Percentiles rank a stretch among this genome's conserved stretches.
These are phyloP conservation scores for Collybiopsis confluens DNA, from an alignment of 768 basidiomycete species.

Conservation along the genomic window DNA sequence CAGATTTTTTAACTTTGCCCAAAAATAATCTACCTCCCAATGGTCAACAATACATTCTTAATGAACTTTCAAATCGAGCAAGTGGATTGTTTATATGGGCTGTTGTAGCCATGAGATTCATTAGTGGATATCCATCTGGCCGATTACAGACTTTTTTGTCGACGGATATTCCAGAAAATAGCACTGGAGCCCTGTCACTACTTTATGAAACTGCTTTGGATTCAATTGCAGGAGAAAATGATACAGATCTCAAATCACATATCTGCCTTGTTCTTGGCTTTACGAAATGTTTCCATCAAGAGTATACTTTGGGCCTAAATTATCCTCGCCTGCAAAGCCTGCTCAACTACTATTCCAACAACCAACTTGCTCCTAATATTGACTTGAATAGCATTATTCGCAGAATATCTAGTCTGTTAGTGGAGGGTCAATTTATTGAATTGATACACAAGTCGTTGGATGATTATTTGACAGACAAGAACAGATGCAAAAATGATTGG, in stretches of 20 bases:
- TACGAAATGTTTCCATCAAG: too few relatives aligned
- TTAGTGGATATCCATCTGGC: neutral
- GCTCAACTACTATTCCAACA: too few relatives aligned
- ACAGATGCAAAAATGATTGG: too few relatives aligned
- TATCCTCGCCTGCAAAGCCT: too few relatives aligned
- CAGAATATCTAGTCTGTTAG: too few relatives aligned
- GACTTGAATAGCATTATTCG: too few relatives aligned
- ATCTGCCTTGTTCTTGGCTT: neutral
- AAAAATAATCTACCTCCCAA: neutral
- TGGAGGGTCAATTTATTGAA: too few relatives aligned
- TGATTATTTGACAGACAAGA: too few relatives aligned
- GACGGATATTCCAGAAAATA: neutral
- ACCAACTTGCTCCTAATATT: too few relatives aligned
- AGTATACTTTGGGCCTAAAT: too few relatives aligned
- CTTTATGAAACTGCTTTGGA: neutral
- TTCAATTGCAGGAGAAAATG: neutral
- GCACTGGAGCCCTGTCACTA: neutral
- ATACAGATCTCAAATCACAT: neutral
- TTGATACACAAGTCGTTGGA: too few relatives aligned
- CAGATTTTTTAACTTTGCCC: neutral
- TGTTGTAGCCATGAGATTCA: neutral
- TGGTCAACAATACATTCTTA: neutral
- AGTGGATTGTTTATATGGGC: constrained; percentile 2
- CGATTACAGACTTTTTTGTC: neutral
- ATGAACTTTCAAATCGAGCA: neutral